phyloP scores from a whole-genome alignment of 805 yeast species.

The Ogataea corticis region DNA sequence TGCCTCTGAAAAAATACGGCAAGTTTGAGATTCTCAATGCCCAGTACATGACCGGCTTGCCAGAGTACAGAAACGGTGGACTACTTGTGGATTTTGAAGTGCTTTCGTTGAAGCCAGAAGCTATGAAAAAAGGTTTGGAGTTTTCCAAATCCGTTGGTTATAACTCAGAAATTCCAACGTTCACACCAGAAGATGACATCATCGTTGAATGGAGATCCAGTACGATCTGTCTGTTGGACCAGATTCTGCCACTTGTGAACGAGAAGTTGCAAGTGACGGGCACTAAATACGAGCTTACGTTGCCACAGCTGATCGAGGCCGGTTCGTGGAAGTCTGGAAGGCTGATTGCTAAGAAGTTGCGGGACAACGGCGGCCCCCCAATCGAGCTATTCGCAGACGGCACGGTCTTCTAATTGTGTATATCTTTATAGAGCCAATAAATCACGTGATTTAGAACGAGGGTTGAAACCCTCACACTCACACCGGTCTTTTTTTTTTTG shows the following conservation, averaged over 20 bases:
- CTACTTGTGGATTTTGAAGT: constrained; percentile 57
- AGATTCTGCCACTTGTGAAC: constrained; percentile 52
- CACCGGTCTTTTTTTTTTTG: constrained; percentile 1
- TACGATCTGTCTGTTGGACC: constrained; percentile 58
- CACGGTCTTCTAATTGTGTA: constrained; percentile 51
- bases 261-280: constrained; percentile 38
- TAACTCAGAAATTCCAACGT: constrained; percentile 45
- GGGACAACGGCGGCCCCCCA: constrained; percentile 61
- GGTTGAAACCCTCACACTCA: constrained; percentile 10
- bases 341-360: constrained; percentile 51
- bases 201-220: constrained; percentile 70
- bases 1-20: constrained; percentile 51
- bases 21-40: constrained; percentile 41
- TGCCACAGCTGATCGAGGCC: constrained; percentile 66
- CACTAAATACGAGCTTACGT: constrained; percentile 35
- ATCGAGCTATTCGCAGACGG: constrained; percentile 64
- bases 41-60: constrained; percentile 52
- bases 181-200: constrained; percentile 54
- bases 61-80: constrained; percentile 68
- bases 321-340: constrained; percentile 72
- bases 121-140: constrained; percentile 38
- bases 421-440: background rate
- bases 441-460: constrained; percentile 16
- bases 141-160: constrained; percentile 33
- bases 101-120: constrained; percentile 46